Base-by-base conservation (phyloP, 2,329 filamentous ascomycete genomes). In the Fusarium sp. region DNA sequence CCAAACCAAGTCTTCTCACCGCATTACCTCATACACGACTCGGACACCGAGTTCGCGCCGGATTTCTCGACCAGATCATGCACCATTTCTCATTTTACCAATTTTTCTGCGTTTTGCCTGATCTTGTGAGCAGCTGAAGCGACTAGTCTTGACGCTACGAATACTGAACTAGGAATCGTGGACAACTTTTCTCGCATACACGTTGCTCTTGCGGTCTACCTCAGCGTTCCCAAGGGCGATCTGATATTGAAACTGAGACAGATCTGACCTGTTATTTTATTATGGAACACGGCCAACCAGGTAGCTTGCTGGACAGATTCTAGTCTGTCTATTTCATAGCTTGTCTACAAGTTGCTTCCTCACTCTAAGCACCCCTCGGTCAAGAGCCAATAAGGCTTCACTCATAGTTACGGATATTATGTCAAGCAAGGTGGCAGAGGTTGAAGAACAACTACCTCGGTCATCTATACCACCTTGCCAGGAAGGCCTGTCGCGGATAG, bases 11-110 rank as follows among this genome's bases (percentile, higher is more conserved):
- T 71, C 51, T 60, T 58, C 65, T 74, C 72, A 74, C 72, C 72
- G 72, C 72, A 74, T 74, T 74, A 74, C 72, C 68, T 74, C 72
- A 74, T 74, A 71, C 72, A 67, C 68, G 62, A 74, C 64, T 71
- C 62, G 60, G 67, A 68, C 68, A 71, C 72, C 72, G 70, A 74
- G 62, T 67, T 73, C 71, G 68, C 67, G 67, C 72, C 72, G 72
- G 64, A 66, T 73, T 62, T 57, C 54, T 73, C 52, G 63, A 71
- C 70, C 54, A 67, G 52, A 68, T 67, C 63, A 70, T 71, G 70
- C 72, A 71, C 66, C 60, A 56, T 56, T 67, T 63, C 45, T 62
- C 55, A 63, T 67, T 73, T 68, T 48, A 57, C 51, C 58, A 39
- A 60, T 64, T 66, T 58, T 58, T 32, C 53, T 64, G 60, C 32